Conservation (phyloP, 164 flowering plant genomes). For the grape (Vitis vinifera) region DNA sequence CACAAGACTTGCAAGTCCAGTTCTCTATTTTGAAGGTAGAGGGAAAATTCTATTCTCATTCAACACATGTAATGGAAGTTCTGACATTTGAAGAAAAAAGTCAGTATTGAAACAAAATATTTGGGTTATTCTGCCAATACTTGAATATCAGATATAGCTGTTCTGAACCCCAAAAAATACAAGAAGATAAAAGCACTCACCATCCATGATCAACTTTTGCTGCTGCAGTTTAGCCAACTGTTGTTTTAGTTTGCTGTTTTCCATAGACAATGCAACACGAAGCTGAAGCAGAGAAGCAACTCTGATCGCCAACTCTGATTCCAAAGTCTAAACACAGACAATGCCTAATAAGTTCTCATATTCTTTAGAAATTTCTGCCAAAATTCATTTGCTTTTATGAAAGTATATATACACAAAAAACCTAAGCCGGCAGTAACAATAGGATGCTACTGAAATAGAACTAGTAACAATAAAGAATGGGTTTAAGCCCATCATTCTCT, state of each 20-base stretch:
- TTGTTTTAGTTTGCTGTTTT: slow-evolving; percentile 53
- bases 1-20: too few relatives aligned
- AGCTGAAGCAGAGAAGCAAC: slow-evolving; percentile 49
- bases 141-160: too few relatives aligned
- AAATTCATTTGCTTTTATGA: neutral
- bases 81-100: too few relatives aligned
- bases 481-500: too few relatives aligned
- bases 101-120: too few relatives aligned
- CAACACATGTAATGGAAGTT: too few relatives aligned
- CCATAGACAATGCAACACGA: slow-evolving; percentile 45
- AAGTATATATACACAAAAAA: neutral
- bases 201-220: slow-evolving; percentile 40
- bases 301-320: slow-evolving; percentile 43
- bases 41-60: too few relatives aligned
- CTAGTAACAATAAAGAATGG: too few relatives aligned
- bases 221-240: slow-evolving; percentile 36
- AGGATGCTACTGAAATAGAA: too few relatives aligned
- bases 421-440: neutral
- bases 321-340: slow-evolving; percentile 37
- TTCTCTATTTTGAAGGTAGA: too few relatives aligned
- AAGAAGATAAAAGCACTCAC: slow-evolving; percentile 24
- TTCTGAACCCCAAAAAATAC: neutral
- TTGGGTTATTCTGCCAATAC: too few relatives aligned
- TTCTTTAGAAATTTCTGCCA: neutral
- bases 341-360: slow-evolving; percentile 1